Conservation (phyloP, 495 filamentous ascomycete genomes). For the Tirmania nivea region DNA sequence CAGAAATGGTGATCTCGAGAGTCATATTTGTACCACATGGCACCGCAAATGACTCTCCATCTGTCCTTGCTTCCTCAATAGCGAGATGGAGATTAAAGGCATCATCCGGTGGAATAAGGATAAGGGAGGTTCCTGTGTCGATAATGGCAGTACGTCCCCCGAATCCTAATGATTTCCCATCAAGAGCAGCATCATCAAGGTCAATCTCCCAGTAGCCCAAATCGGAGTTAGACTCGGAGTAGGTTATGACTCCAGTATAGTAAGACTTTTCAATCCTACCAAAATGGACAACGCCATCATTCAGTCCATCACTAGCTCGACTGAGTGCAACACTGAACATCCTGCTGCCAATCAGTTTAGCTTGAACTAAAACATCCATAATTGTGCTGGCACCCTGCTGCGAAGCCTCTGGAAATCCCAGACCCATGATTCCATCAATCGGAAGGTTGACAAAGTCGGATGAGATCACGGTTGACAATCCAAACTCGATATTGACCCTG, state of each 20-base stretch:
- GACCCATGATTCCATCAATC: constrained; percentile 69
- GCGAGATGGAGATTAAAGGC: constrained; percentile 40
- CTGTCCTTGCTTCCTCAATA: constrained; percentile 34
- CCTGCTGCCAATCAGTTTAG: constrained; percentile 37
- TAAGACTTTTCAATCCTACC: constrained; percentile 42
- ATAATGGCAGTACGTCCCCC: constrained; percentile 39
- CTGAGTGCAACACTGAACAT: constrained; percentile 47
- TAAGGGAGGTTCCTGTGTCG: constrained; percentile 62
- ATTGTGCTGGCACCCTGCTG: constrained; percentile 32
- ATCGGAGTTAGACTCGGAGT: constrained; percentile 27
- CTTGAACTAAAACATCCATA: constrained; percentile 35
- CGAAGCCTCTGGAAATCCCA: constrained; percentile 33
- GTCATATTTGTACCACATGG: constrained; percentile 43
- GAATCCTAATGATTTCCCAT: constrained; percentile 31
- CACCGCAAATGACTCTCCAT: constrained; percentile 37
- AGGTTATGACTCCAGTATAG: constrained; percentile 44
- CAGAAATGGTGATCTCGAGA: constrained; percentile 33
- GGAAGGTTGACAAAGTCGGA: constrained; percentile 51
- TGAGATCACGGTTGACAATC: constrained; percentile 41
- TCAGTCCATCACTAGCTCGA: constrained; percentile 36
- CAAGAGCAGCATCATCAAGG: constrained; percentile 37
- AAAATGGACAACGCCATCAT: constrained; percentile 58
- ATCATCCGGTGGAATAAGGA: constrained; percentile 43
- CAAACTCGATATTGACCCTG: constrained; percentile 39
- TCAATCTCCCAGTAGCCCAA: constrained; percentile 42